Evolutionary conservation across 176 grass and related monocot species (phyloP), one percentile per base, ranked within the genome.

Genomic region (Guadua angustifolia): DNA sequence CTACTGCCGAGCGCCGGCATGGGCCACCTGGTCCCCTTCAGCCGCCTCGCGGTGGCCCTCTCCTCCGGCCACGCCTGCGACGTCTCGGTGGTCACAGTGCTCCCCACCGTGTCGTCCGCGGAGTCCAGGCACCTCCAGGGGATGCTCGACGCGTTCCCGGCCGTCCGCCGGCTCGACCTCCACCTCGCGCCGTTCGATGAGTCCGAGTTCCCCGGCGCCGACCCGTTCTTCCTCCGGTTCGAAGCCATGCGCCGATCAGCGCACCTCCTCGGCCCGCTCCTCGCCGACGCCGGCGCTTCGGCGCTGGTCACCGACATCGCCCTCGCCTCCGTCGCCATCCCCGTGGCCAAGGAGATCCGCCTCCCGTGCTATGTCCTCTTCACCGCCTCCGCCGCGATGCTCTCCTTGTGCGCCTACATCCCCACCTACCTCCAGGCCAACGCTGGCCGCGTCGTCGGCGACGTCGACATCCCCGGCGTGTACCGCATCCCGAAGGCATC

Each of bases 1-100:
- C 85, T 97, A 24, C 57, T 97, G 43, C 90, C 94, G 2, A 94
- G 92, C 71, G 90, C 90, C 56, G 92, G 94, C 57, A 97, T 97
- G 89, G 94, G 92, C 19, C 92, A 97, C 60, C 85, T 97, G 7
- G 75, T 74, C 21, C 94, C 94, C 42, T 97, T 92, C 79, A 17
- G 56, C 62, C 92, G 94, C 55, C 89, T 97, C 1, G 94, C 85
- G 2, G 71, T 75, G 4, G 81, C 88, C 3, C 56, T 97, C 0
- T 89, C 82, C 29, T 42, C 26, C 2, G 51, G 6, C 12, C 86
- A 75, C 61, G 77, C 74, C 69, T 94, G 88, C 90, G 79, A 85
- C 77, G 92, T 97, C 38, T 92, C 92, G 49, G 12, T 94, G 7
- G 71, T 78, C 13, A 44, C 89, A 40, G 53, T 61, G 67, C 87